A percentile compares a stretch with the other conserved stretches of the same genome.
Evolutionary conservation across 805 yeast genomes (phyloP).

Genomic region (Ogataea pini): DNA sequence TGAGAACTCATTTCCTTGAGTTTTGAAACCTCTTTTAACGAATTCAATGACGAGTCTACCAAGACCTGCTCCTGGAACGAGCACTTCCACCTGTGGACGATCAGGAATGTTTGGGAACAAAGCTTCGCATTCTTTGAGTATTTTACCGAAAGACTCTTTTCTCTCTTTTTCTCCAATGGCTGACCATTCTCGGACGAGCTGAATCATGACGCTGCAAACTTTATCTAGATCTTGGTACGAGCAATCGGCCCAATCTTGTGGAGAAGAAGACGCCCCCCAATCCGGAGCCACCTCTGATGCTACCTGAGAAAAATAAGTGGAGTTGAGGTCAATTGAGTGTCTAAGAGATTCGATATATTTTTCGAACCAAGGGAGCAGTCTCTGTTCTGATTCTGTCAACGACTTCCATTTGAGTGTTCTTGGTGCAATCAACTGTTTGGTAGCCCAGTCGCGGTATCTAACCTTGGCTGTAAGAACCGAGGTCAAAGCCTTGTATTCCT

Average conservation of each 20-base stretch:
- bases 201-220: conserved; percentile 56
- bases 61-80: conserved; percentile 67
- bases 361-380: conserved; percentile 52
- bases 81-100: conserved; percentile 43
- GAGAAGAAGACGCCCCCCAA: conserved; percentile 49
- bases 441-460: conserved; percentile 39
- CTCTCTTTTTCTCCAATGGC: conserved; percentile 52
- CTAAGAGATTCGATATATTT: conserved; percentile 41
- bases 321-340: conserved; percentile 47
- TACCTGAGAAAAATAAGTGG: conserved; percentile 42
- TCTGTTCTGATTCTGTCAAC: conserved; percentile 42
- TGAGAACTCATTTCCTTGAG: conserved; percentile 69
- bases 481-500: conserved; percentile 35
- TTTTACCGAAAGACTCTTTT: conserved; percentile 37
- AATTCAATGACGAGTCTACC: conserved; percentile 60
- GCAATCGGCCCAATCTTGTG: conserved; percentile 45
- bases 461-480: conserved; percentile 34
- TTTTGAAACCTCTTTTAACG: conserved; percentile 53
- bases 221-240: conserved; percentile 51
- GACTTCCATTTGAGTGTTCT: conserved; percentile 36
- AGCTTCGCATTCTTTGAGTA: conserved; percentile 38
- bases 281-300: conserved; percentile 44
- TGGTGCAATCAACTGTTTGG: conserved; percentile 34
- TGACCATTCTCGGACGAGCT: conserved; percentile 64
- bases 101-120: conserved; percentile 39